Evolutionary conservation across 176 grass and related monocot genomes (phyloP).

Genomic region (Paspalum vaginatum): DNA sequence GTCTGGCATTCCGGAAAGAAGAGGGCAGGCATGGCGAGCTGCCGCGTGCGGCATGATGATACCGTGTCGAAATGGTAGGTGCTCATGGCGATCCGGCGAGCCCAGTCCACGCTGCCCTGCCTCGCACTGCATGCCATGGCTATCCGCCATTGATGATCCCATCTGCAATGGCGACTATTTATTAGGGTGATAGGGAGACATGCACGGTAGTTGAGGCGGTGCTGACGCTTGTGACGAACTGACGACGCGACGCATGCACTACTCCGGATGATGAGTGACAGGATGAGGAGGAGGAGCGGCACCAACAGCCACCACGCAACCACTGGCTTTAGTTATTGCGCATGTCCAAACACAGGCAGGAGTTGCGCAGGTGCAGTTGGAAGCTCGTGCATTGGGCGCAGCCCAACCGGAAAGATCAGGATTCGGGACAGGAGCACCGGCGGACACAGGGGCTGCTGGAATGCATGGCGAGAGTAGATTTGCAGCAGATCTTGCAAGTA

Average conservation of each 20-base stretch:
- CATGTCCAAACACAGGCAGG: conserved; percentile 20
- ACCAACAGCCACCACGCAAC: conserved; percentile 49
- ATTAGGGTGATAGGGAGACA: conserved; percentile 34
- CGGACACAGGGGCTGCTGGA: background rate
- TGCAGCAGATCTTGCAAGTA: conserved; percentile 47
- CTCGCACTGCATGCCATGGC: conserved; percentile 22
- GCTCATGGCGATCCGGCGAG: conserved; percentile 24
- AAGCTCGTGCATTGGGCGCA: conserved; percentile 16
- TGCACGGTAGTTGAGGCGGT: conserved; percentile 36
- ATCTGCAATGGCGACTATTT: conserved; percentile 65
- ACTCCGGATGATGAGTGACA: conserved; percentile 7
- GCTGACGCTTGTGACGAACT: conserved; percentile 32
- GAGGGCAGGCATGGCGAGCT: background rate
- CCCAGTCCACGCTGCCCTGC: conserved; percentile 31
- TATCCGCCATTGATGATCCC: conserved; percentile 37
- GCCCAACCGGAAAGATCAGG: conserved; percentile 10
- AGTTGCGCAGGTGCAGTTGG: conserved; percentile 7
- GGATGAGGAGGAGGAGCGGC: conserved; percentile 26
- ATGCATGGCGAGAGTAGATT: background rate
- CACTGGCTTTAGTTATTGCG: conserved; percentile 51
- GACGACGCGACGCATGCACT: background rate
- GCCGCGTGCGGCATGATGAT: conserved; percentile 1
- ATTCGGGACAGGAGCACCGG: background rate
- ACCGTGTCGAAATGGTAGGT: conserved; percentile 10
- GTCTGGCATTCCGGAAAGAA: conserved; percentile 23